A percentile compares a stretch with the other conserved stretches of the same genome.
Conservation (phyloP, 495 filamentous ascomycete genomes). For the Lindgomyces ingoldianus region DNA sequence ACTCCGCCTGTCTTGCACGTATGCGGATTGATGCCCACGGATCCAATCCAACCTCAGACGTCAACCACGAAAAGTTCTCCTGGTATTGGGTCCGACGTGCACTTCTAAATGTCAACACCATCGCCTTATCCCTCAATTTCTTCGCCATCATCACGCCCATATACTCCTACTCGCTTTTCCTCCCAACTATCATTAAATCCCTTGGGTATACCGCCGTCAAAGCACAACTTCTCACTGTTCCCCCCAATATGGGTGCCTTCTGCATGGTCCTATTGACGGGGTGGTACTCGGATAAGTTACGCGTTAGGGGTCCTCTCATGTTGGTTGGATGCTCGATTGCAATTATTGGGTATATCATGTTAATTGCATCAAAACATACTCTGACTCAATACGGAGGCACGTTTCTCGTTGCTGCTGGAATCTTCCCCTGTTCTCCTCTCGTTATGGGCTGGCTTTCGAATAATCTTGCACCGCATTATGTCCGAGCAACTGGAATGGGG, state of each 20-base stretch:
- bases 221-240: conserved; percentile 81
- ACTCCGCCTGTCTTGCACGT: conserved; percentile 42
- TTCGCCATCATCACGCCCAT: conserved; percentile 59
- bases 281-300: conserved; percentile 74
- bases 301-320: conserved; percentile 76
- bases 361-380: conserved; percentile 61
- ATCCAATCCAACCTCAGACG: conserved; percentile 39
- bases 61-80: conserved; percentile 51
- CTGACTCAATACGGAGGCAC: conserved; percentile 76
- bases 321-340: conserved; percentile 71
- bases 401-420: conserved; percentile 84
- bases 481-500: conserved; percentile 52
- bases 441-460: conserved; percentile 90
- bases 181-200: conserved; percentile 78
- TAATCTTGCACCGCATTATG: conserved; percentile 66
- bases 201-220: conserved; percentile 69
- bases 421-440: conserved; percentile 87
- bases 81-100: conserved; percentile 51
- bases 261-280: conserved; percentile 74
- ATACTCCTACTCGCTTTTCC: conserved; percentile 88
- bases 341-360: conserved; percentile 76
- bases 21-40: conserved; percentile 51
- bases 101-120: conserved; percentile 49
- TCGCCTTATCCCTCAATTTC: conserved; percentile 47
- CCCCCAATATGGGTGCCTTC: conserved; percentile 81